Conservation (phyloP, 2,329 filamentous ascomycete species). For the Lasiodiplodia theobromae region DNA sequence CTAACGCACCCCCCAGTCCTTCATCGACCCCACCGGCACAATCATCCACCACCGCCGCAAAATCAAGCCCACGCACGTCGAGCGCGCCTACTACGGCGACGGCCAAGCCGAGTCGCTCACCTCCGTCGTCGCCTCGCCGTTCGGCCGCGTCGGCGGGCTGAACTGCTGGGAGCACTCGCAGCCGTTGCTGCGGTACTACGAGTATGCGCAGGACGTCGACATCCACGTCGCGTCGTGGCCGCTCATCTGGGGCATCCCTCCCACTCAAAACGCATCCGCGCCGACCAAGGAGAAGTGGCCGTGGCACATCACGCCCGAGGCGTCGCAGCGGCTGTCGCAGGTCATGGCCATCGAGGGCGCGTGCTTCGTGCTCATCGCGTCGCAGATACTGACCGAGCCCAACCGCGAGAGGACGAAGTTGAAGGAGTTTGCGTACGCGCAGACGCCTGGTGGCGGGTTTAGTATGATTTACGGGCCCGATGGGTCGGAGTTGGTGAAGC, state of each 20-base stretch:
- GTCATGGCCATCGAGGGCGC: constrained; percentile 64
- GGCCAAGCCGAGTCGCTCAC: constrained; percentile 43
- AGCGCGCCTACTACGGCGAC: constrained; percentile 53
- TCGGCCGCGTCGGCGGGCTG: constrained; percentile 45
- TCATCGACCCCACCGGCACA: constrained; percentile 44
- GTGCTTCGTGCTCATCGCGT: constrained; percentile 62
- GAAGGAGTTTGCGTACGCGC: constrained; percentile 50
- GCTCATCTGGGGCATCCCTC: constrained; percentile 47
- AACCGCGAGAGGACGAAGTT: constrained; percentile 53
- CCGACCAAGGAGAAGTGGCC: constrained; percentile 49
- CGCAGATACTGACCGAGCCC: constrained; percentile 54
- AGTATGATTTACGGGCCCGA: constrained; percentile 62
- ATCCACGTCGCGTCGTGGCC: constrained; percentile 54
- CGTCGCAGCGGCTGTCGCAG: constrained; percentile 60
- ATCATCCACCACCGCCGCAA: constrained; percentile 49
- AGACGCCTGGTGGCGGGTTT: constrained; percentile 53
- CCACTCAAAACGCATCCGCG: constrained; percentile 49
- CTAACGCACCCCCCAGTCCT: constrained; percentile 24
- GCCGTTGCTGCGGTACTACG: constrained; percentile 53
- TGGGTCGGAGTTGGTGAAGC: constrained; percentile 54
- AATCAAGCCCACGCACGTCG: constrained; percentile 54
- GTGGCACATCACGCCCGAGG: constrained; percentile 60
- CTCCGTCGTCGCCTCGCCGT: constrained; percentile 42
- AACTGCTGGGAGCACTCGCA: constrained; percentile 53
- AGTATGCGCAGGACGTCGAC: constrained; percentile 46